Evolutionary conservation across 2,329 filamentous ascomycete species (phyloP).

Genomic region (Diaporthe eres): DNA sequence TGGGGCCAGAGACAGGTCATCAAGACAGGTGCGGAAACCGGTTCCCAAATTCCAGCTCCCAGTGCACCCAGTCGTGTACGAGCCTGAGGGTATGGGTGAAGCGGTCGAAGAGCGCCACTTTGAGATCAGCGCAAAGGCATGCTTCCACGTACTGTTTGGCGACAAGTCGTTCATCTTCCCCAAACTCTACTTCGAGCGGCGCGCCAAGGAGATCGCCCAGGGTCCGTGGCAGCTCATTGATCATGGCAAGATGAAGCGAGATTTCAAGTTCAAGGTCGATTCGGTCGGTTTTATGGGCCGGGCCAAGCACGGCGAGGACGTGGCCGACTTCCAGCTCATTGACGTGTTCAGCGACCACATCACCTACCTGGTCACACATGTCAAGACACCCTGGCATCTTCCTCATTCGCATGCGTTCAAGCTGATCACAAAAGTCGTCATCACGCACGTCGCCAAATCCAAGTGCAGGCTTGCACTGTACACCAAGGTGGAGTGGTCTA

Average conservation of each 20-base stretch:
- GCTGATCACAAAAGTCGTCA: conserved; percentile 90
- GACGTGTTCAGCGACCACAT: conserved; percentile 85
- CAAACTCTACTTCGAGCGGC: conserved; percentile 86
- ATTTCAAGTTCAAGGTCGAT: conserved; percentile 85
- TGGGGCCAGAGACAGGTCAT: conserved; percentile 53
- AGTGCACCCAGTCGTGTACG: conserved; percentile 83
- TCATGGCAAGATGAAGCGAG: conserved; percentile 78
- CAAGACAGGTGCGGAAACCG: conserved; percentile 53
- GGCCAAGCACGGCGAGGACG: conserved; percentile 64
- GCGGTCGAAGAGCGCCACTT: conserved; percentile 85
- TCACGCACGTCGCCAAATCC: conserved; percentile 92
- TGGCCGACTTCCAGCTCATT: conserved; percentile 88
- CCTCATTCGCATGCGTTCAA: conserved; percentile 85
- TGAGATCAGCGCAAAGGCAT: conserved; percentile 91
- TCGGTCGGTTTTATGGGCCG: conserved; percentile 76
- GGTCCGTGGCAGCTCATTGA: conserved; percentile 85
- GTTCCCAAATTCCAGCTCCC: conserved; percentile 86
- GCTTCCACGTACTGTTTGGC: conserved; percentile 96
- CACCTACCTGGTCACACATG: conserved; percentile 75
- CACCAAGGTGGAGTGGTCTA: conserved; percentile 89
- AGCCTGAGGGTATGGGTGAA: conserved; percentile 84
- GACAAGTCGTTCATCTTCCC: conserved; percentile 97
- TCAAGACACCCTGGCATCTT: conserved; percentile 83
- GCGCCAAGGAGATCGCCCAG: conserved; percentile 85
- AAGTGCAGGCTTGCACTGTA: conserved; percentile 93